These are phyloP conservation scores for Calvatia gigantea DNA, from an alignment of 768 basidiomycete species.

Conservation along the genomic window DNA sequence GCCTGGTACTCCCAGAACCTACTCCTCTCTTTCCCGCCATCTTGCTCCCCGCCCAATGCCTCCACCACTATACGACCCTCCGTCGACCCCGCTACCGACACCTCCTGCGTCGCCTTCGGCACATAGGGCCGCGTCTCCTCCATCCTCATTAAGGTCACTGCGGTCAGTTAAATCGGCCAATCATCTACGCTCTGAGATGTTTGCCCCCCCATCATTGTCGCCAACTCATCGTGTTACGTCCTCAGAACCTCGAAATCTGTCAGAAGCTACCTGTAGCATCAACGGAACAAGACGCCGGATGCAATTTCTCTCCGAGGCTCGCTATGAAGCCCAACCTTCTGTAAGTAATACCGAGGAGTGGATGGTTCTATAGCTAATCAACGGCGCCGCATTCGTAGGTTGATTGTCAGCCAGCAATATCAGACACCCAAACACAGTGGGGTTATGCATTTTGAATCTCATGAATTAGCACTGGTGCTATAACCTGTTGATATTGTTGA, in stretches of 20 bases:
- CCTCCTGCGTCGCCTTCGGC: conserved; percentile 21
- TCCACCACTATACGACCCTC: conserved; percentile 31
- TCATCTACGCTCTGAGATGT: neutral
- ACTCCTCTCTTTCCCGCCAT: conserved; percentile 16
- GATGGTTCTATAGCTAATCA: neutral
- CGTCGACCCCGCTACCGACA: conserved; percentile 34
- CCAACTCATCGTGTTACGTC: conserved; percentile 14
- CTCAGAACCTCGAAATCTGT: conserved; percentile 5
- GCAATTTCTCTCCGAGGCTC: neutral
- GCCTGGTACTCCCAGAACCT: conserved; percentile 1
- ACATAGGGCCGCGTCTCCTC: conserved; percentile 5
- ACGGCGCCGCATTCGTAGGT: neutral
- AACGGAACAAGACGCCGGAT: neutral
- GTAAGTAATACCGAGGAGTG: neutral
- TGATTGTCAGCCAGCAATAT: conserved; percentile 1
- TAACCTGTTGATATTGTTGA: conserved; percentile 7
- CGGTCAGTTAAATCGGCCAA: conserved; percentile 6
- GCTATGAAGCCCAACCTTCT: neutral
- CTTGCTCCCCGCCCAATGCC: conserved; percentile 22
- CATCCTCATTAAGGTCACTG: conserved; percentile 17
- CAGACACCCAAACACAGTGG: conserved; percentile 33
- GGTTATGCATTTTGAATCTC: conserved; percentile 37
- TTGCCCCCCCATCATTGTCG: neutral
- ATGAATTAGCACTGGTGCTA: conserved; percentile 9
- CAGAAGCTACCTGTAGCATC: neutral